These are phyloP conservation scores for Chlorella sp. DNA, from an alignment of 139 green algal genomes.

Conservation along the genomic window DNA sequence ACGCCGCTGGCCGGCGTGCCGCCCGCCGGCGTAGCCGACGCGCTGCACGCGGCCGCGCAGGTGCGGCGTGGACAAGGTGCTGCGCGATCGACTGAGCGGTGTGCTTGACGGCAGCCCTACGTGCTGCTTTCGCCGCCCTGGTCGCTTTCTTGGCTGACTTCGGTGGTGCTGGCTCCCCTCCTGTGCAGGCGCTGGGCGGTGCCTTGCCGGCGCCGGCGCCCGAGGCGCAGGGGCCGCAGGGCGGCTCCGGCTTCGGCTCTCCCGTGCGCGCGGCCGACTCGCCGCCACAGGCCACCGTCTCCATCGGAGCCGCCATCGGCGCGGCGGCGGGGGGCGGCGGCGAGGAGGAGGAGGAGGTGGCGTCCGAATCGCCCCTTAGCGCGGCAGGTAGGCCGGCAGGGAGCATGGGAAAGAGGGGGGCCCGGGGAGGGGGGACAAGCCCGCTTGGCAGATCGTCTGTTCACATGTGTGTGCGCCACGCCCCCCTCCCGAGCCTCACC, in stretches of 20 bases:
- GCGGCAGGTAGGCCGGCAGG: too few species aligned
- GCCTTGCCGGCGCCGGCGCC: background rate
- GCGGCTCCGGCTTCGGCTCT: conserved; percentile 12
- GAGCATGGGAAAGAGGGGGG: too few species aligned
- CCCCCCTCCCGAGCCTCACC: too few species aligned
- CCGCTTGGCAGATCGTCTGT: too few species aligned
- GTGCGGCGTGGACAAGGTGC: too few species aligned
- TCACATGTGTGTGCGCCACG: too few species aligned
- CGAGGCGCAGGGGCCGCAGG: background rate
- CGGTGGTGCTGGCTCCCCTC: background rate
- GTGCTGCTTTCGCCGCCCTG: too few species aligned
- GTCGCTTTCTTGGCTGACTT: too few species aligned
- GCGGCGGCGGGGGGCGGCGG: background rate
- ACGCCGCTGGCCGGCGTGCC: conserved; percentile 3
- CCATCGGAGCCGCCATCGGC: conserved; percentile 1
- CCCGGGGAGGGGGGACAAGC: too few species aligned
- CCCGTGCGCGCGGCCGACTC: conserved; percentile 5
- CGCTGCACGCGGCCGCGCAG: conserved; percentile 16
- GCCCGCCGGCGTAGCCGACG: background rate
- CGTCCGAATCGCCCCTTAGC: too few species aligned
- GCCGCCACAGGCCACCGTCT: background rate
- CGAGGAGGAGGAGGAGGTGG: background rate
- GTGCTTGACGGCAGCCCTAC: too few species aligned
- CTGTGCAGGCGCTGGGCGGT: conserved; percentile 15
- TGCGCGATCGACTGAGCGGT: too few species aligned